phyloP scores from a whole-genome alignment of 1,139 yeast species.

The Pichia sp. region DNA sequence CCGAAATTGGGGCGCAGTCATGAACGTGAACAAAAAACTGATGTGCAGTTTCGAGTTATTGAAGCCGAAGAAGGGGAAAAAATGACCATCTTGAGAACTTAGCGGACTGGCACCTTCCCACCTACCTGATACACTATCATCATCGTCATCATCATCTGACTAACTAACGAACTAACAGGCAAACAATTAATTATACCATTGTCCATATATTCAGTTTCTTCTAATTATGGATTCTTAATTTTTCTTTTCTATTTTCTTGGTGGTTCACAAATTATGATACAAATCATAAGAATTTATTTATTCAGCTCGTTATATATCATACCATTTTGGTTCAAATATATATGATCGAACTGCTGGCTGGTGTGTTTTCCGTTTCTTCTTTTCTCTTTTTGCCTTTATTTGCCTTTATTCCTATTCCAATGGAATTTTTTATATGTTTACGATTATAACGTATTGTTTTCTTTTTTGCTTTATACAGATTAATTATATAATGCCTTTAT shows the following conservation, averaged over 20 bases:
- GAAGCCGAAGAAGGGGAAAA: conserved; percentile 41
- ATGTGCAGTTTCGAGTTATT: conserved; percentile 80
- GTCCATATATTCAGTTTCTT: background rate
- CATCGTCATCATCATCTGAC: background rate
- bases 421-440: background rate
- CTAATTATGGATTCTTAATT: background rate
- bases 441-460: background rate
- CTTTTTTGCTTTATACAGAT: background rate
- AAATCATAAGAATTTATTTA: background rate
- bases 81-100: background rate
- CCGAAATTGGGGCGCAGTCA: conserved; percentile 86
- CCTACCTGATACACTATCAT: background rate
- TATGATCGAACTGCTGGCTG: background rate
- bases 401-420: background rate
- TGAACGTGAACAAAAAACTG: conserved; percentile 73
- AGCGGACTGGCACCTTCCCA: background rate
- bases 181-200: background rate
- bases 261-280: background rate
- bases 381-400: background rate
- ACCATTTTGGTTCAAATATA: background rate
- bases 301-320: background rate
- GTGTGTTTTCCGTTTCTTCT: background rate
- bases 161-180: background rate
- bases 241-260: background rate
- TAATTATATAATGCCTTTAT: background rate